Percentiles rank a stretch among this genome's conserved stretches.
phyloP scores from a whole-genome alignment of 1,139 yeast species.

The Groenewaldozyma sp. region DNA sequence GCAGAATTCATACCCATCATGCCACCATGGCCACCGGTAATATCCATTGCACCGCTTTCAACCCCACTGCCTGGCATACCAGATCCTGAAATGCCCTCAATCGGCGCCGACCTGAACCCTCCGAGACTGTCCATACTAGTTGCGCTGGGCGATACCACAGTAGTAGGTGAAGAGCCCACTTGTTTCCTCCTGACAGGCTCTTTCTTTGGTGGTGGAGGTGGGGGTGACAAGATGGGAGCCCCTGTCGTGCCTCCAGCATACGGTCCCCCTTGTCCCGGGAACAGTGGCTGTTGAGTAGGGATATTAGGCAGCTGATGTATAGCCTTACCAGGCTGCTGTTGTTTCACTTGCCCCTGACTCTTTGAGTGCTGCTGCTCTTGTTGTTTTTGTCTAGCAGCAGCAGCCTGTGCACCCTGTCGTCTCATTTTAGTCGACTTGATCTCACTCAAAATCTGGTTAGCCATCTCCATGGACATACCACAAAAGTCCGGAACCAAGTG shows the following conservation, averaged over 20 bases:
- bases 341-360: constrained; percentile 2
- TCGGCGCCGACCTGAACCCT: not conserved
- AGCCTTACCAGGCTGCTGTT: constrained; percentile 9
- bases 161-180: constrained; percentile 19
- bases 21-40: no score
- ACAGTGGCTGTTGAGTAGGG: constrained; percentile 6
- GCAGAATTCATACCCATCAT: not conserved
- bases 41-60: no score
- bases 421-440: constrained; percentile 67
- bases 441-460: constrained; percentile 77
- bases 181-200: constrained; percentile 28
- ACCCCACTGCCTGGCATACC: no score
- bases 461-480: constrained; percentile 98
- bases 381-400: constrained; percentile 2
- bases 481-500: constrained; percentile 96
- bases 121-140: no score
- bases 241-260: constrained; percentile 5
- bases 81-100: no score
- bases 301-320: constrained; percentile 5
- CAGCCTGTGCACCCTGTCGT: constrained; percentile 25
- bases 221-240: constrained; percentile 9
- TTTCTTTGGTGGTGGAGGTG: constrained; percentile 20
- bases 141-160: constrained; percentile 5
- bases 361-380: not conserved
- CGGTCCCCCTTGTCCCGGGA: constrained; percentile 7